These are phyloP conservation scores for Erucastrum elatum DNA, from an alignment of 345 rosid genomes.

Conservation along the genomic window DNA sequence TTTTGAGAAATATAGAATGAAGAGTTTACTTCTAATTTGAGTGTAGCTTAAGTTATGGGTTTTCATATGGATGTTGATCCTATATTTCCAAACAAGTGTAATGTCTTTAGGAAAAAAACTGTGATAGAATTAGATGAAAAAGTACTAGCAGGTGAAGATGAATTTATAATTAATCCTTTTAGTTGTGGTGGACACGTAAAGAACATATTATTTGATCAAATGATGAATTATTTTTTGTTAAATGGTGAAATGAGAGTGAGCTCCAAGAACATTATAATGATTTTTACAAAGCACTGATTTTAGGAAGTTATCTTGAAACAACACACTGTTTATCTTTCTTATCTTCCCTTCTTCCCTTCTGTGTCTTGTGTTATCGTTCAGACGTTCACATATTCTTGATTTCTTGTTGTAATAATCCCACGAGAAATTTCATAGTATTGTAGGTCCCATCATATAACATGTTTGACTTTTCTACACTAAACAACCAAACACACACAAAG, in stretches of 20 bases:
- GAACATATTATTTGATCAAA: neutral
- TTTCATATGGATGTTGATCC: neutral
- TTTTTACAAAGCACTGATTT: neutral
- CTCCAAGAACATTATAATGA: neutral
- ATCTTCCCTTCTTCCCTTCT: neutral
- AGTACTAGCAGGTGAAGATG: neutral
- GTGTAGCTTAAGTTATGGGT: neutral
- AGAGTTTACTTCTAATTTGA: neutral
- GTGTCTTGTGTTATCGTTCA: neutral
- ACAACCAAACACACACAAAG: neutral
- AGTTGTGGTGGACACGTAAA: neutral
- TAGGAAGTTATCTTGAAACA: neutral
- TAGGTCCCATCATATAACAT: neutral
- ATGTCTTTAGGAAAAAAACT: neutral
- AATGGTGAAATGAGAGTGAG: neutral
- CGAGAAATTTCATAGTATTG: neutral
- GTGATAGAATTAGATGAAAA: neutral
- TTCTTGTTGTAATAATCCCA: neutral
- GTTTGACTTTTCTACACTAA: neutral
- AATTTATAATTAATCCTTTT: too few relatives aligned
- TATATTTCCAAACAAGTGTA: neutral
- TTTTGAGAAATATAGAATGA: neutral
- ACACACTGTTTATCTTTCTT: neutral
- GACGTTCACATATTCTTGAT: too few relatives aligned
- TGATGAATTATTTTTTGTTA: neutral